Conservation (phyloP, 1,139 yeast species). For the Yamadazyma dushanensis region DNA sequence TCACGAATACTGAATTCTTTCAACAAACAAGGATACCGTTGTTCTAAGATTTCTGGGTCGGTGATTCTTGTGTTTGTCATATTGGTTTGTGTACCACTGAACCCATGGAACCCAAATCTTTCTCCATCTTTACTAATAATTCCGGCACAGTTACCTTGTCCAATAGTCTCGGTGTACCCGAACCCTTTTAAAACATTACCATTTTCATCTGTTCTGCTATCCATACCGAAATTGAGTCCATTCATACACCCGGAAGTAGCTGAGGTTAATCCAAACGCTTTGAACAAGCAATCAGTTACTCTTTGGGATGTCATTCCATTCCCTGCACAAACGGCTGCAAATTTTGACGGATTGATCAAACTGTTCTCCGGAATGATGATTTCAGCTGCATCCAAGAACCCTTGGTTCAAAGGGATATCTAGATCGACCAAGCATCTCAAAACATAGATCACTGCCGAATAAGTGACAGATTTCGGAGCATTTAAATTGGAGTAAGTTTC, state of each 20-base stretch:
- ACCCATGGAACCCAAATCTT: constrained; percentile 32
- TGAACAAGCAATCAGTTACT: constrained; percentile 31
- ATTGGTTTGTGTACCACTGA: constrained; percentile 46
- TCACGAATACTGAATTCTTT: constrained; percentile 27
- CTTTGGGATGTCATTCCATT: constrained; percentile 51
- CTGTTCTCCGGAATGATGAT: constrained; percentile 39
- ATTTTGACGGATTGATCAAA: constrained; percentile 39
- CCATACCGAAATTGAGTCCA: constrained; percentile 44
- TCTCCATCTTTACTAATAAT: constrained; percentile 22
- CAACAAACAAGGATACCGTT: constrained; percentile 33
- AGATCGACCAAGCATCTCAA: constrained; percentile 43
- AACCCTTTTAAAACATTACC: constrained; percentile 41
- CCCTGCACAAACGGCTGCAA: constrained; percentile 50
- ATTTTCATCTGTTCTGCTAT: constrained; percentile 31
- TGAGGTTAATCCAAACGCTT: constrained; percentile 43
- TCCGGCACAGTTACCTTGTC: constrained; percentile 48
- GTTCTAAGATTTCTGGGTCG: constrained; percentile 38
- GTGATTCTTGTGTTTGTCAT: constrained; percentile 46
- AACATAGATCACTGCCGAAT: constrained; percentile 43
- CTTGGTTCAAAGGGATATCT: constrained; percentile 48
- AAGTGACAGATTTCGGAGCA: constrained; percentile 45
- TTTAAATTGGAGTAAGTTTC: constrained; percentile 44
- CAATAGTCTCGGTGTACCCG: constrained; percentile 50
- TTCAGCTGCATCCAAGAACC: constrained; percentile 42
- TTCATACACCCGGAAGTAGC: constrained; percentile 42